phyloP scores from a whole-genome alignment of 2,329 filamentous ascomycete genomes.

The Ophiostoma fasciatum region DNA sequence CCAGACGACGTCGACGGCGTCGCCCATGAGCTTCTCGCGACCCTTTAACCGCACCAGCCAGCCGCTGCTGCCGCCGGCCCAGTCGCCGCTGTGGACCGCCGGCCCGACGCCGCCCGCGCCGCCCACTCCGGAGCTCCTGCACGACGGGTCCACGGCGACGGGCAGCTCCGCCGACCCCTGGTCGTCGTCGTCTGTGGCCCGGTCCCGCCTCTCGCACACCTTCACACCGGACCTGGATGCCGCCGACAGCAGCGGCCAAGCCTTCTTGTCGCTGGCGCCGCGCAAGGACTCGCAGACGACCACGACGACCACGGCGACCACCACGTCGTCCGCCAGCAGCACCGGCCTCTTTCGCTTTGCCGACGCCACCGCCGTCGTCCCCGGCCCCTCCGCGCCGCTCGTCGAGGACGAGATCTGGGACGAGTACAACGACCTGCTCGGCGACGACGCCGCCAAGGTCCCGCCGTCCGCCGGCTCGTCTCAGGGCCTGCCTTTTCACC shows the following conservation, averaged over 20 bases:
- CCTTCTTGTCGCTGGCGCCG: slow-evolving; percentile 62
- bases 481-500: slow-evolving; percentile 38
- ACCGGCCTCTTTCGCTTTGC: slow-evolving; percentile 46
- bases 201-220: slow-evolving; percentile 17
- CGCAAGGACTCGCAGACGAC: slow-evolving; percentile 56
- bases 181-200: slow-evolving; percentile 10
- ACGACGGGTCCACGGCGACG: slow-evolving; percentile 21
- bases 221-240: slow-evolving; percentile 18
- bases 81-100: too few species aligned
- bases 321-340: slow-evolving; percentile 39
- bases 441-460: slow-evolving; percentile 36
- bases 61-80: too few species aligned
- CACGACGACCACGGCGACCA: slow-evolving; percentile 30
- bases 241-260: too few species aligned
- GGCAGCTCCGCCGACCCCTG: slow-evolving; percentile 19
- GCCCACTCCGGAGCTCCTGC: slow-evolving; percentile 24
- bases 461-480: slow-evolving; percentile 41
- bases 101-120: slow-evolving; percentile 10
- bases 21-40: slow-evolving; percentile 70
- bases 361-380: slow-evolving; percentile 51
- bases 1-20: slow-evolving; percentile 56
- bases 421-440: slow-evolving; percentile 81
- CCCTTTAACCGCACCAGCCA: slow-evolving; percentile 52
- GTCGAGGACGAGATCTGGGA: slow-evolving; percentile 86
- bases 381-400: slow-evolving; percentile 43